Conservation (phyloP, 1,139 yeast species). For the Saccharomyces hybrid region DNA sequence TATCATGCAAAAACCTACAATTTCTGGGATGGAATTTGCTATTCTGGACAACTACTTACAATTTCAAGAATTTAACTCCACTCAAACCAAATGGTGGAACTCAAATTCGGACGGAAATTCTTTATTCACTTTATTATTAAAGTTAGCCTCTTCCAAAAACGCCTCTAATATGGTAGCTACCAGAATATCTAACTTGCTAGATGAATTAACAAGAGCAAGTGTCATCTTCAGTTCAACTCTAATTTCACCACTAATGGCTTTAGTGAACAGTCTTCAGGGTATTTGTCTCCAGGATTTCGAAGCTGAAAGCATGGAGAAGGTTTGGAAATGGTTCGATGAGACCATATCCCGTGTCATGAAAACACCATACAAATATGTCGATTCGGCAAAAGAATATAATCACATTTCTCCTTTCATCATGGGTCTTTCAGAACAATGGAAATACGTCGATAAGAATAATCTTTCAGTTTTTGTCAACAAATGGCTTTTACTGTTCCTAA, state of each 20-base stretch:
- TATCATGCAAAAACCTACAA: constrained; percentile 29
- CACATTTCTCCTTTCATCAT: constrained; percentile 59
- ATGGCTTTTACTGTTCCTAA: constrained; percentile 49
- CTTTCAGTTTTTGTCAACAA: constrained; percentile 27
- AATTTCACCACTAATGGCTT: constrained; percentile 40
- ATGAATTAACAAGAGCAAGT: constrained; percentile 38
- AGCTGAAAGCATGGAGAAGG: constrained; percentile 18
- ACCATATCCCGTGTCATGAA: constrained; percentile 59
- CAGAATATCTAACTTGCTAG: constrained; percentile 37
- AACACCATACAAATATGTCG: constrained; percentile 80
- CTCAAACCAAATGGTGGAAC: constrained; percentile 60
- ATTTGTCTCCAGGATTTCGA: constrained; percentile 10
- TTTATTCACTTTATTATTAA: constrained; percentile 52
- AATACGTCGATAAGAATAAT: constrained; percentile 39
- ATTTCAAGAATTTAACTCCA: constrained; percentile 34
- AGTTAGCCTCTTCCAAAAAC: constrained; percentile 38
- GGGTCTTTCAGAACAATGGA: constrained; percentile 66
- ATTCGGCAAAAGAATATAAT: constrained; percentile 42
- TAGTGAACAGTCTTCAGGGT: constrained; percentile 37
- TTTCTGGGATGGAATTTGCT: constrained; percentile 46
- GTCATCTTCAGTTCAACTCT: constrained; percentile 43
- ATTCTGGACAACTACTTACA: constrained; percentile 42
- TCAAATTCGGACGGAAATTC: constrained; percentile 39
- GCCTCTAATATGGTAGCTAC: constrained; percentile 27
- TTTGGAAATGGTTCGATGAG: constrained; percentile 68